Percentiles rank a stretch among this genome's conserved stretches.
Evolutionary conservation across 2,329 filamentous ascomycete species (phyloP).

Genomic region (Penicillium hesseltinei): DNA sequence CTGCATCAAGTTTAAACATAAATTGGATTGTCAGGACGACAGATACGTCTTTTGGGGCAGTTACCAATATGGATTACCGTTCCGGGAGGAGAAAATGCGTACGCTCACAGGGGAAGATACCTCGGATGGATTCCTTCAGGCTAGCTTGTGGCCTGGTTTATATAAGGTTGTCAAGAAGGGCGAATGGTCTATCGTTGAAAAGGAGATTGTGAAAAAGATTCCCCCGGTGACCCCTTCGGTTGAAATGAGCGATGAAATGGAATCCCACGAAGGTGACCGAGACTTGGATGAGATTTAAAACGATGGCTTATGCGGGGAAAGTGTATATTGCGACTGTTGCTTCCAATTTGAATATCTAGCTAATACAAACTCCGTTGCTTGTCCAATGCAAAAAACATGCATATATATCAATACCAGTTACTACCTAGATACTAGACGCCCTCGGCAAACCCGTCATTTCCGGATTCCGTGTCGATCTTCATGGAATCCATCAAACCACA

Average conservation of each 20-base stretch:
- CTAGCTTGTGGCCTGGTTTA: slow-evolving; percentile 15
- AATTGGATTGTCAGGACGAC: slow-evolving; percentile 20
- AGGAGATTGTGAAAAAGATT: slow-evolving; percentile 8
- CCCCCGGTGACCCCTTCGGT: no score
- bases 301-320: no score
- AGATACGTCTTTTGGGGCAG: slow-evolving; percentile 16
- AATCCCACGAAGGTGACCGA: background rate
- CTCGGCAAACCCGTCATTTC: slow-evolving; percentile 32
- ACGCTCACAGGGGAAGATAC: background rate
- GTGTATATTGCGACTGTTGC: background rate
- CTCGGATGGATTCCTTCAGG: background rate
- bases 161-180: background rate
- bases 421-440: slow-evolving; percentile 20
- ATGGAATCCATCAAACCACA: slow-evolving; percentile 43
- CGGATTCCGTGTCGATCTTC: slow-evolving; percentile 39
- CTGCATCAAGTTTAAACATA: slow-evolving; percentile 20
- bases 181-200: slow-evolving; percentile 6
- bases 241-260: background rate
- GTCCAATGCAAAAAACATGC: background rate
- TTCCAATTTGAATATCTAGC: background rate
- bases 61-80: background rate
- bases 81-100: slow-evolving; percentile 9
- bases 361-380: background rate
- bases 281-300: background rate
- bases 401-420: background rate